Percentiles rank a stretch among this genome's conserved stretches.
phyloP scores from a whole-genome alignment of 352 stramenopile genomes.

The Phytophthora brassicae region DNA sequence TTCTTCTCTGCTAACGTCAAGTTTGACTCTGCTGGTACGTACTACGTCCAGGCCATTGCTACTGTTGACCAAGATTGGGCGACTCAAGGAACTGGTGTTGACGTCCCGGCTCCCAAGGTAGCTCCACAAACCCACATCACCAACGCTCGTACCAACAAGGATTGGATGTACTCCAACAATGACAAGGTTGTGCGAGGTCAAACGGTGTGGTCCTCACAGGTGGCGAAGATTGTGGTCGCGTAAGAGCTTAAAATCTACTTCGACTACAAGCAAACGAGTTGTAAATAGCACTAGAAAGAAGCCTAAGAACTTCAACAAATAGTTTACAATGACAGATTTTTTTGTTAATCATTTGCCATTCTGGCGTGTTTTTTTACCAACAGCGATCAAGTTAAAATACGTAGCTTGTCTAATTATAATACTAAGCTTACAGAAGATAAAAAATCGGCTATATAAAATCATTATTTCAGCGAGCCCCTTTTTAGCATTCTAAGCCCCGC shows the following conservation, averaged over 20 bases:
- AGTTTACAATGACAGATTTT: too few species aligned
- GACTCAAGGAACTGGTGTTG: slow-evolving; percentile 40
- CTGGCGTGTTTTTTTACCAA: too few species aligned
- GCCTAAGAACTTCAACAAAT: too few species aligned
- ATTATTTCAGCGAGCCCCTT: slow-evolving; percentile 5
- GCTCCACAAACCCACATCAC: slow-evolving; percentile 73
- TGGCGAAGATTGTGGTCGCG: slow-evolving; percentile 22
- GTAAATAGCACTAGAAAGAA: too few species aligned
- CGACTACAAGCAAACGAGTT: not conserved
- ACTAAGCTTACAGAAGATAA: too few species aligned
- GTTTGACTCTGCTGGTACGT: slow-evolving; percentile 45
- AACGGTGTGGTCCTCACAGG: slow-evolving; percentile 52
- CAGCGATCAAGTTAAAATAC: too few species aligned
- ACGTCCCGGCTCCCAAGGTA: slow-evolving; percentile 42
- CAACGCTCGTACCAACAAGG: slow-evolving; percentile 65
- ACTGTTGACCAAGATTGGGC: slow-evolving; percentile 72
- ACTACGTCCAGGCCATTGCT: slow-evolving; percentile 60
- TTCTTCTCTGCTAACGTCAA: slow-evolving; percentile 43
- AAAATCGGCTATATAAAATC: slow-evolving; percentile 24
- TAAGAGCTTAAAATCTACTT: slow-evolving; percentile 9
- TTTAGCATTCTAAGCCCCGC: slow-evolving; percentile 11
- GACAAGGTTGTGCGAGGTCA: slow-evolving; percentile 51
- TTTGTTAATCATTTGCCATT: not conserved
- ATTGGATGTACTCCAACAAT: slow-evolving; percentile 60
- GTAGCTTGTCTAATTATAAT: too few species aligned